phyloP scores from a whole-genome alignment of 2,329 filamentous ascomycete species.

The Rutstroemia sydowiana region DNA sequence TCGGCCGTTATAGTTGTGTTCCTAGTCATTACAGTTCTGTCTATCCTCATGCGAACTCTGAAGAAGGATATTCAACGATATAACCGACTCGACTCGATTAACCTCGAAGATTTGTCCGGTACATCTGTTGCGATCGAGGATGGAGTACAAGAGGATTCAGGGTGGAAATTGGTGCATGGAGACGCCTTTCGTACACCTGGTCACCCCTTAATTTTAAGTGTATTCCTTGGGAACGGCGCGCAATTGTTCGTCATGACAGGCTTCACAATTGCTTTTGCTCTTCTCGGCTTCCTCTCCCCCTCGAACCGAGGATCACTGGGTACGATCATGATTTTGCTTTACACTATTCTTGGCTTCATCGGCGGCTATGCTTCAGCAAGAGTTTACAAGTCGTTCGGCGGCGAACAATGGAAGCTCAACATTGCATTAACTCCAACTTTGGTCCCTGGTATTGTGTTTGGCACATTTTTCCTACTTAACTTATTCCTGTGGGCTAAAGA shows the following conservation, averaged over 20 bases:
- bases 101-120: constrained; percentile 79
- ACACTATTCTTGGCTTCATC: constrained; percentile 86
- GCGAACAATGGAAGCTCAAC: constrained; percentile 90
- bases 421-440: constrained; percentile 81
- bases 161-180: constrained; percentile 96
- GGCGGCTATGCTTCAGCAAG: constrained; percentile 85
- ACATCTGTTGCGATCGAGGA: constrained; percentile 73
- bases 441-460: constrained; percentile 80
- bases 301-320: constrained; percentile 91
- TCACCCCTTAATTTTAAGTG: constrained; percentile 73
- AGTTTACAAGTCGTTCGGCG: constrained; percentile 89
- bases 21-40: constrained; percentile 82
- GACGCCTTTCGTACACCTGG: constrained; percentile 90
- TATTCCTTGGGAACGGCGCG: constrained; percentile 86
- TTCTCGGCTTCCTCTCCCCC: constrained; percentile 89
- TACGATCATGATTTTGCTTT: constrained; percentile 87
- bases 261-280: constrained; percentile 85
- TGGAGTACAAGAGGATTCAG: constrained; percentile 93
- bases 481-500: constrained; percentile 92
- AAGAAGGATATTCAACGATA: constrained; percentile 95
- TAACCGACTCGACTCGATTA: constrained; percentile 87
- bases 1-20: constrained; percentile 93
- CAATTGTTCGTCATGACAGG: constrained; percentile 98
- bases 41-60: constrained; percentile 80
- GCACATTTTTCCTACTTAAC: constrained; percentile 85